Evolutionary conservation across 331 rosid species (phyloP).

Genomic region (Prunus yedoensis): DNA sequence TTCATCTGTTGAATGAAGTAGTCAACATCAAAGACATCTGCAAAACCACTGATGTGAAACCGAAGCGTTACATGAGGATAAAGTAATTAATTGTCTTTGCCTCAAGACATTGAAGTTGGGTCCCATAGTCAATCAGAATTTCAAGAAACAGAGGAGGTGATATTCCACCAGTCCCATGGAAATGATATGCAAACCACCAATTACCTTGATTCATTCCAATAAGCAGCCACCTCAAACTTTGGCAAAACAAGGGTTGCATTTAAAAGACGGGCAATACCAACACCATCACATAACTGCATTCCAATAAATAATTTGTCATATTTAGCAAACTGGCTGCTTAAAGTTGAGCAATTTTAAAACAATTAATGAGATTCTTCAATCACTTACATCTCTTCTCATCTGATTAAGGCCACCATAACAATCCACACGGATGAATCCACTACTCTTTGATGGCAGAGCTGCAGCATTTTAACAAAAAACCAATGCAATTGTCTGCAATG

Average conservation of each 20-base stretch:
- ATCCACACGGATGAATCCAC: constrained; percentile 88
- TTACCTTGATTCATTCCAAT: constrained; percentile 96
- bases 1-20: constrained; percentile 67
- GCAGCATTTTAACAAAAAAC: constrained; percentile 96
- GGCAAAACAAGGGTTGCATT: constrained; percentile 87
- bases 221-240: constrained; percentile 91
- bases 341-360: neutral
- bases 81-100: neutral
- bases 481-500: constrained; percentile 86
- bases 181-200: constrained; percentile 11
- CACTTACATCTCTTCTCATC: constrained; percentile 93
- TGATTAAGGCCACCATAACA: constrained; percentile 96
- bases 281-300: constrained; percentile 89
- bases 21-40: constrained; percentile 81
- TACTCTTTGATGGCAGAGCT: constrained; percentile 69
- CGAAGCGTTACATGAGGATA: constrained; percentile 17
- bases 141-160: neutral
- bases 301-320: constrained; percentile 16
- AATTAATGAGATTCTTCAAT: constrained; percentile 10
- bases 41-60: constrained; percentile 68
- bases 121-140: neutral
- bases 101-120: neutral
- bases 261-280: constrained; percentile 81
- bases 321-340: constrained; percentile 20
- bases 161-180: neutral